phyloP scores from a whole-genome alignment of 1,139 yeast species.

The Zygosaccharomyces pseudobailii region DNA sequence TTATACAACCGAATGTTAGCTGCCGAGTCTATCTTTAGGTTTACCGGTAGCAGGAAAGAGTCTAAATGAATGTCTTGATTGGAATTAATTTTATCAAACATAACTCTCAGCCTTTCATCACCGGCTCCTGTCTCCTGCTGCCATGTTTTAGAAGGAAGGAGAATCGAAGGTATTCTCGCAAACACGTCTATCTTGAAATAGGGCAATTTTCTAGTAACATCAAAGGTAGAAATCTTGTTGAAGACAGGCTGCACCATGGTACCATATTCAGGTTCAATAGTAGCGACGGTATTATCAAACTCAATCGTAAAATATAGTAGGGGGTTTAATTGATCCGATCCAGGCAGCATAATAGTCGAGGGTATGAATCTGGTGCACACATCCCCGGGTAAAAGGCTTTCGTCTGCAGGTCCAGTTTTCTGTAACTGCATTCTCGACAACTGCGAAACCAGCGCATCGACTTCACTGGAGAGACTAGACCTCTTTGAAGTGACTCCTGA shows the following conservation, averaged over 20 bases:
- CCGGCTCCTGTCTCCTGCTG: constrained; percentile 28
- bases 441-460: constrained; percentile 28
- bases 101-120: constrained; percentile 33
- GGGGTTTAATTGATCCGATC: constrained; percentile 45
- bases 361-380: constrained; percentile 47
- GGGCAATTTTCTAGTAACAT: constrained; percentile 65
- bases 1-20: constrained; percentile 41
- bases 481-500: constrained; percentile 27
- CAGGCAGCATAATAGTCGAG: constrained; percentile 60
- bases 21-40: constrained; percentile 37
- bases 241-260: constrained; percentile 62
- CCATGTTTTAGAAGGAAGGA: constrained; percentile 47
- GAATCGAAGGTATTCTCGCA: constrained; percentile 66
- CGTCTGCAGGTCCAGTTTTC: constrained; percentile 28
- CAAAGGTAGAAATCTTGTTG: constrained; percentile 87
- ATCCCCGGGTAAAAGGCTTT: constrained; percentile 29
- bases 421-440: constrained; percentile 25
- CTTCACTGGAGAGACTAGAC: constrained; percentile 14
- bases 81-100: constrained; percentile 34
- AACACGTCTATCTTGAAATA: constrained; percentile 65
- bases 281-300: constrained; percentile 75
- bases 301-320: constrained; percentile 66
- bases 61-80: constrained; percentile 41
- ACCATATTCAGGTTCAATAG: constrained; percentile 77
- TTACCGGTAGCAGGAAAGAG: constrained; percentile 34